A percentile compares a stretch with the other conserved stretches of the same genome.
Conservation (phyloP, 169 alveolate species). For the Toxoplasma gondii region DNA sequence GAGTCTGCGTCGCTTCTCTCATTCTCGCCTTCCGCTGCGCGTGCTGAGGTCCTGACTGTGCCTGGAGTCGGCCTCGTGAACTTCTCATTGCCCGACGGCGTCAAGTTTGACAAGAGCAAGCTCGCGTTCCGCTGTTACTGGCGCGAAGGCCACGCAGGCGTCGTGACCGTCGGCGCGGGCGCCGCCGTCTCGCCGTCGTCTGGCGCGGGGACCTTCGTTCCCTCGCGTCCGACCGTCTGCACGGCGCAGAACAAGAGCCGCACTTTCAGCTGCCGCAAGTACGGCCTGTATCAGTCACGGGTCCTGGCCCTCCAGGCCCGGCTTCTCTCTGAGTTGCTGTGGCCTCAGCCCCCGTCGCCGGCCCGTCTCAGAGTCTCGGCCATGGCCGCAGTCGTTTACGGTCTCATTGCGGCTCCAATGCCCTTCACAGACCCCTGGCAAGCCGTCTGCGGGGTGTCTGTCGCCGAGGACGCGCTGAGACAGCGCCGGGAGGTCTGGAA, state of each 20-base stretch:
- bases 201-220: neutral
- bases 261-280: conserved; percentile 66
- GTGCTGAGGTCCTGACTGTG: conserved; percentile 50
- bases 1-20: neutral
- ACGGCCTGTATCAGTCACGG: conserved; percentile 57
- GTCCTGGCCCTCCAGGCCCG: conserved; percentile 60
- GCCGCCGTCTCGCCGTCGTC: neutral
- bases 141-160: conserved; percentile 33
- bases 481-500: neutral
- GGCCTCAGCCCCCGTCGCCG: conserved; percentile 65
- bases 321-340: conserved; percentile 55
- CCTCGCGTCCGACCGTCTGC: neutral
- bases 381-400: conserved; percentile 46
- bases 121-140: conserved; percentile 65
- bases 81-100: conserved; percentile 61
- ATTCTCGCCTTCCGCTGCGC: neutral
- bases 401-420: conserved; percentile 48
- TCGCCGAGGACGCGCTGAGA: conserved; percentile 27
- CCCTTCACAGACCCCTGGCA: conserved; percentile 31
- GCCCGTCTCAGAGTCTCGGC: conserved; percentile 58
- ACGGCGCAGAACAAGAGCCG: conserved; percentile 58
- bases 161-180: neutral
- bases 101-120: conserved; percentile 64
- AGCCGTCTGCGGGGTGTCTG: conserved; percentile 48
- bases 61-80: conserved; percentile 60